Percentiles rank a stretch among this genome's conserved stretches.
Evolutionary conservation across 306 rosid species (phyloP).

Genomic region (Cyamopsis tetragonoloba): DNA sequence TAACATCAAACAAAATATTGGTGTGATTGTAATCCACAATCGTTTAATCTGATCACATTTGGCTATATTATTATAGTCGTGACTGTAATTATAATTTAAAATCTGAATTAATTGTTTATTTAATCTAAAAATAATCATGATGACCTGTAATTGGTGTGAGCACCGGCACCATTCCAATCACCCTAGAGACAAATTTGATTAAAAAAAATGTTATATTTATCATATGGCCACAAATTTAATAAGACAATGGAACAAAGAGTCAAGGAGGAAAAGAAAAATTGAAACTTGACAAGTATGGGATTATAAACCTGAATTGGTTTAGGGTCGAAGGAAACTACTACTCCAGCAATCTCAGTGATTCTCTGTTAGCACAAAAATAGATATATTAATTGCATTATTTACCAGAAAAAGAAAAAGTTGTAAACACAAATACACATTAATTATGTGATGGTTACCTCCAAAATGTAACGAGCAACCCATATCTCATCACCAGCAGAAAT

Average conservation of each 20-base stretch:
- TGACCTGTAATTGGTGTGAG: slow-evolving; percentile 94
- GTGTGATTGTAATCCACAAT: no score
- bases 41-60: no score
- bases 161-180: slow-evolving; percentile 98
- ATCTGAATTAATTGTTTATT: no score
- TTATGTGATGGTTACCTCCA: slow-evolving; percentile 58
- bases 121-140: not conserved
- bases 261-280: not conserved
- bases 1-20: no score
- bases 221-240: not conserved
- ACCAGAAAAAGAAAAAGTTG: not conserved
- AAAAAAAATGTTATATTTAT: no score
- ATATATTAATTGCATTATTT: not conserved
- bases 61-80: no score
- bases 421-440: not conserved
- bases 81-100: no score
- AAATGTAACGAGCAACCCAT: slow-evolving; percentile 85
- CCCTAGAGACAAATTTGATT: no score
- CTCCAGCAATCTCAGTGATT: slow-evolving; percentile 84
- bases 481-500: slow-evolving; percentile 81
- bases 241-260: not conserved
- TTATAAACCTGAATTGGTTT: slow-evolving; percentile 69
- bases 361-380: slow-evolving; percentile 46
- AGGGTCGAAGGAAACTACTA: slow-evolving; percentile 76
- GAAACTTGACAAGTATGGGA: not conserved